Evolutionary conservation across 202 grass and related monocot species (phyloP), one percentile per base, ranked within the genome.

Genomic region (Panicum hallii): DNA sequence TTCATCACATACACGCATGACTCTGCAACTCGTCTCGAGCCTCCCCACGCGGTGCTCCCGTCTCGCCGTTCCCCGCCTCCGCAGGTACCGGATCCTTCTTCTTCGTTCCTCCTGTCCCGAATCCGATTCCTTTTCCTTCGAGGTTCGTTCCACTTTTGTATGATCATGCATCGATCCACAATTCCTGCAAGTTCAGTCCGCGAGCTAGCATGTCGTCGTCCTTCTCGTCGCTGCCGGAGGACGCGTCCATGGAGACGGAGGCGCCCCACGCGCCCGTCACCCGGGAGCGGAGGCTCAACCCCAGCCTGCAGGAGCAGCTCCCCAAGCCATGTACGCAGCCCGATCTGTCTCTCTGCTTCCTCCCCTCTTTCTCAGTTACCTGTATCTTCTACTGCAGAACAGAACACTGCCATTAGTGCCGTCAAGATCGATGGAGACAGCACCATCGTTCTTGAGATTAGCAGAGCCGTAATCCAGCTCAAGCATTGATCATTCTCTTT

Each of bases 261-360:
- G 89, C 92, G 7, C 83, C 89, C 20, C 45, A 28, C 17, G 89
- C 92, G 62, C 23, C 87, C 15, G 77, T 94, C 63, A 94, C 89
- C 2, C 9, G 52, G 62, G 83, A 94, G 82, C 71, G 89, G 12
- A 87, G 73, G 78, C 83, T 94, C 89, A 94, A 87, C 80, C 76
- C 63, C 28, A 15, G 89, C 52, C 87, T 94, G 26, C 71, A 94
- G 70, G 72, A 87, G 30, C 80, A 94, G 58, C 81, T 94, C 3
- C 49, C 84, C 48, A 91, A 94, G 34, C 92, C 92, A 85, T 94
- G 92, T 93, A 86, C 16, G 78, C 38, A 43, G 2, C 60, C 34
- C 48, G 7, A 82, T 28, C 38, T 13, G 11, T 28, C 14, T 44
- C 20, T 44, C n/a, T 6, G 2, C 9, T n/a, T 62, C 12, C 3